A percentile compares a stretch with the other conserved stretches of the same genome.
These are phyloP conservation scores for Rhodotorula sp. DNA, from an alignment of 1,284 basidiomycete species.

Conservation along the genomic window DNA sequence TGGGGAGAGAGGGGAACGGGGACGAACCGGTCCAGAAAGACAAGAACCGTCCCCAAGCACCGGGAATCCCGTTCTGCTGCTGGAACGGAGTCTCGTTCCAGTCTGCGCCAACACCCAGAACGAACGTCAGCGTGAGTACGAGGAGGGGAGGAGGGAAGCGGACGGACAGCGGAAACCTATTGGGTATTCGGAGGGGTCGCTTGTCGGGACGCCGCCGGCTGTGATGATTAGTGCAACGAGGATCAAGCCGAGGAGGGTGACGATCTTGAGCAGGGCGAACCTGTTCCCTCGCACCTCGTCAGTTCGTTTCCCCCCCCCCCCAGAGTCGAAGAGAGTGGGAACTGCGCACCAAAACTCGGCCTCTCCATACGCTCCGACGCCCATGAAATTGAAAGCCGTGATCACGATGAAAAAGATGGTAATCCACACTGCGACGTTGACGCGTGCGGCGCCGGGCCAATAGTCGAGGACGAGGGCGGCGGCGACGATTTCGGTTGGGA, in stretches of 20 bases:
- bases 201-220: conserved; percentile 55
- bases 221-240: conserved; percentile 54
- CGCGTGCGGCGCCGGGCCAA: conserved; percentile 20
- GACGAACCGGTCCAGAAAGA: conserved; percentile 39
- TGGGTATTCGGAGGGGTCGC: conserved; percentile 58
- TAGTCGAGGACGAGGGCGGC: conserved; percentile 32
- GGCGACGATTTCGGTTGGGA: conserved; percentile 18
- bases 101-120: conserved; percentile 32
- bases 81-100: conserved; percentile 65
- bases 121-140: conserved; percentile 49
- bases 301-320: not conserved
- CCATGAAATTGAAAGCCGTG: conserved; percentile 30
- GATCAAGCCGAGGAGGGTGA: conserved; percentile 31
- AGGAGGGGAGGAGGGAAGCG: conserved; percentile 59
- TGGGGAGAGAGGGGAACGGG: not conserved
- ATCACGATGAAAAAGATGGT: conserved; percentile 29
- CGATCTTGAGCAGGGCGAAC: conserved; percentile 36
- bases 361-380: conserved; percentile 30
- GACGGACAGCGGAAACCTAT: conserved; percentile 47
- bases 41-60: conserved; percentile 48
- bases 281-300: not conserved
- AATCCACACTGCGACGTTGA: conserved; percentile 36
- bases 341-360: conserved; percentile 30
- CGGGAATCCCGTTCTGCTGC: conserved; percentile 46
- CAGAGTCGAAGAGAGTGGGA: no score